Percentiles rank a stretch among this genome's conserved stretches.
phyloP scores from a whole-genome alignment of 2,329 filamentous ascomycete species.

The Ophiostoma australiae region DNA sequence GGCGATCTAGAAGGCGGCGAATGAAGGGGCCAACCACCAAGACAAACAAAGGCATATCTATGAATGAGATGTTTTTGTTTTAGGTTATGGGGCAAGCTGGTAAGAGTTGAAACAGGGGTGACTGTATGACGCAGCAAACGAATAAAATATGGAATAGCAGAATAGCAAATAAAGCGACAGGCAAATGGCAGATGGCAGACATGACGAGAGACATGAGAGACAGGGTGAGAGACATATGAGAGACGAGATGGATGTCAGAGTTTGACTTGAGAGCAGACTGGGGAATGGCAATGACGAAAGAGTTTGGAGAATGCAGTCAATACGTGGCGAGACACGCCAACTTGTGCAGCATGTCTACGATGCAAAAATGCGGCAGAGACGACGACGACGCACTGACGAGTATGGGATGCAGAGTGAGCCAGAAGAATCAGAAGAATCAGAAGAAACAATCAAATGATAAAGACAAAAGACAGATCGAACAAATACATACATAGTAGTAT shows the following conservation, averaged over 20 bases:
- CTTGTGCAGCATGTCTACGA: not conserved
- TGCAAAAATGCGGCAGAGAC: not conserved
- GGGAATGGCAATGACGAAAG: not conserved
- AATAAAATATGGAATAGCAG: not conserved
- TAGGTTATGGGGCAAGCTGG: not conserved
- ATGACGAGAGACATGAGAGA: not conserved
- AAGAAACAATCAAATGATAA: not conserved
- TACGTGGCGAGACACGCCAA: not conserved
- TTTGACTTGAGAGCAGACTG: not conserved
- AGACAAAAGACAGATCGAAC: not conserved
- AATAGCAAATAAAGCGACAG: not conserved
- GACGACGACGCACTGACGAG: not conserved
- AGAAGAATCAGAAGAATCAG: not conserved
- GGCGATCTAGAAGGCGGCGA: not conserved
- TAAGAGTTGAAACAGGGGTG: not conserved
- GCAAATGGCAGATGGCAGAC: not conserved
- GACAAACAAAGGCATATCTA: slow-evolving; percentile 6
- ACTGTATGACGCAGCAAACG: not conserved
- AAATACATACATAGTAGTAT: too few species aligned
- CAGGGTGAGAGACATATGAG: not conserved
- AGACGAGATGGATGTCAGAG: not conserved
- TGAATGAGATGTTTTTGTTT: not conserved
- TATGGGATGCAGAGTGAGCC: too few species aligned
- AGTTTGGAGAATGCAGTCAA: not conserved
- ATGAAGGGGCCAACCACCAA: not conserved